Conservation (phyloP, 73 alveolate species). For the Paramecium pentaurelia region DNA sequence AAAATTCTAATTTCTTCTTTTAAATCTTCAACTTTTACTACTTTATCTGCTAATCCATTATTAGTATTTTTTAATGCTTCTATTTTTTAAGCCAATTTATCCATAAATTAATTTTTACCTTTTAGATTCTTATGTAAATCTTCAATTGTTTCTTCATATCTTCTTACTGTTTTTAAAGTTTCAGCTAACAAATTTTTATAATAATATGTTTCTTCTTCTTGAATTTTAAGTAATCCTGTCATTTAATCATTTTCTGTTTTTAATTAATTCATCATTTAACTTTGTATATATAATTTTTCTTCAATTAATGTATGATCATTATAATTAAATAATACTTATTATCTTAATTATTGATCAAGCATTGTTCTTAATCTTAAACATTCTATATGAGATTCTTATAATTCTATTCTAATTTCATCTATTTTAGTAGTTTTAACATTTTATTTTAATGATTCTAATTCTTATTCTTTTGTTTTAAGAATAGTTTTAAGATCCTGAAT, state of each 20-base stretch:
- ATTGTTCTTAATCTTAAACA: slow-evolving; percentile 6
- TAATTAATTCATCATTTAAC: slow-evolving; percentile 23
- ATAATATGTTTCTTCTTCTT: slow-evolving; percentile 37
- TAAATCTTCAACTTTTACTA: slow-evolving; percentile 23
- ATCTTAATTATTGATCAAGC: background rate
- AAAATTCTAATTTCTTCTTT: background rate
- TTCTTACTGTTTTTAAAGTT: slow-evolving; percentile 17
- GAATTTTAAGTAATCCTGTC: background rate
- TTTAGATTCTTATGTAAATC: slow-evolving; percentile 25
- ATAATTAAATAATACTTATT: background rate
- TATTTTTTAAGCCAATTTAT: slow-evolving; percentile 4
- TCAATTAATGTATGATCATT: slow-evolving; percentile 13
- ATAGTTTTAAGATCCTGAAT: background rate
- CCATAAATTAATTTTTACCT: slow-evolving; percentile 25
- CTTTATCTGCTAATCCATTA: background rate
- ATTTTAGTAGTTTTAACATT: background rate
- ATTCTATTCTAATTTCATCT: slow-evolving; percentile 43
- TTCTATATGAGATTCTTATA: slow-evolving; percentile 17
- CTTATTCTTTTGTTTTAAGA: background rate
- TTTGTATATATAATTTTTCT: slow-evolving; percentile 12
- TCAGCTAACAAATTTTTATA: slow-evolving; percentile 17
- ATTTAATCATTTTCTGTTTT: slow-evolving; percentile 40
- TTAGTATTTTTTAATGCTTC: background rate
- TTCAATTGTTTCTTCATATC: slow-evolving; percentile 4
- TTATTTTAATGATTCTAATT: background rate